Evolutionary conservation across 2,329 filamentous ascomycete genomes (phyloP).

Genomic region (Pseudopyrenochaeta lycopersici): DNA sequence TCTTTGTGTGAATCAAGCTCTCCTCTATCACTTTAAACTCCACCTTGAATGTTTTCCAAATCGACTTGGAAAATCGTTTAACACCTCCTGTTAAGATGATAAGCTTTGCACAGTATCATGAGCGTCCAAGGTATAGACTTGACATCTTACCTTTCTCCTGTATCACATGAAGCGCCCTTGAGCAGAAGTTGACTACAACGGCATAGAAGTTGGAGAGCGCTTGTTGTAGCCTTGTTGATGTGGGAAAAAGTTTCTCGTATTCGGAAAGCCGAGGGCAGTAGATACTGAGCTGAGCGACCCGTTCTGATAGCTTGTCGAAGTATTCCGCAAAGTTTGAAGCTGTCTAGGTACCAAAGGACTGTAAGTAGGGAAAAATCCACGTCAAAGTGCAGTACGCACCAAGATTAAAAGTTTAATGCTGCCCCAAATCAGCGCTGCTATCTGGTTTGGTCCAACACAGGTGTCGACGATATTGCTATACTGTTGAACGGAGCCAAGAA

Average conservation of each 20-base stretch:
- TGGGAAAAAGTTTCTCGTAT: conserved; percentile 50
- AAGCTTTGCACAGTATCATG: too few relatives aligned
- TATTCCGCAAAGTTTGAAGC: conserved; percentile 50
- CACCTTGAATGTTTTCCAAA: conserved; percentile 23
- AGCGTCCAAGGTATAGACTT: conserved; percentile 1
- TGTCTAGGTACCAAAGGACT: conserved; percentile 27
- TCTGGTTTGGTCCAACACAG: conserved; percentile 49
- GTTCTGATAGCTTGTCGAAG: conserved; percentile 50
- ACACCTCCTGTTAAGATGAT: conserved; percentile 3
- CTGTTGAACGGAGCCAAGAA: conserved; percentile 50
- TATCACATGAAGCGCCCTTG: conserved; percentile 18
- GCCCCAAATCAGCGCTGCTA: conserved; percentile 56
- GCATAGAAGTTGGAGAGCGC: conserved; percentile 37
- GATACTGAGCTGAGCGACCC: conserved; percentile 48
- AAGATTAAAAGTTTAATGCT: conserved; percentile 54
- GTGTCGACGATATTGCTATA: conserved; percentile 51
- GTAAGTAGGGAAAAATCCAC: background rate
- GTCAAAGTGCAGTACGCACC: conserved; percentile 23
- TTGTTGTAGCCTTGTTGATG: conserved; percentile 44
- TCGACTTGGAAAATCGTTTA: conserved; percentile 20
- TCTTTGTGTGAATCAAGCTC: conserved; percentile 20
- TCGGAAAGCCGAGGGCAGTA: conserved; percentile 50
- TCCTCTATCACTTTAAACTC: conserved; percentile 26
- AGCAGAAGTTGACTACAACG: conserved; percentile 25
- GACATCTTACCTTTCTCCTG: conserved; percentile 22